These are phyloP conservation scores for Gossypium schwendimanii DNA, from an alignment of 441 rosid genomes.

Conservation along the genomic window DNA sequence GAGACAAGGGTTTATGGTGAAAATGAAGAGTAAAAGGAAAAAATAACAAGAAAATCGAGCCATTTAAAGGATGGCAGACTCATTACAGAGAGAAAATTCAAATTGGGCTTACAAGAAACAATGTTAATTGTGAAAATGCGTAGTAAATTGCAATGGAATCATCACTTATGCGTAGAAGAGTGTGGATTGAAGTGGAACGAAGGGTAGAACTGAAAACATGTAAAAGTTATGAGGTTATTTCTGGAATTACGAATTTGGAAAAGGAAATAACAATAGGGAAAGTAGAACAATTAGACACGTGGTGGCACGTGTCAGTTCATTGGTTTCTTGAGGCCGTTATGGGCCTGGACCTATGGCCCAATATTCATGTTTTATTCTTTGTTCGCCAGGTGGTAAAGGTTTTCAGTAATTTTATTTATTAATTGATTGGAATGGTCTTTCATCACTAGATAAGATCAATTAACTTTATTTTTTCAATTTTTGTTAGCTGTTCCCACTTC, in stretches of 20 bases:
- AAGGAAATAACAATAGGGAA: neutral
- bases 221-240: neutral
- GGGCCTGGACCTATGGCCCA: neutral
- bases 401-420: no score
- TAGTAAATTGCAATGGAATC: neutral
- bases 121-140: neutral
- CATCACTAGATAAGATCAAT: no score
- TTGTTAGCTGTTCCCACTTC: no score
- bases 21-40: constrained; percentile 3
- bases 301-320: neutral
- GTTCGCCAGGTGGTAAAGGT: no score
- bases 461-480: no score
- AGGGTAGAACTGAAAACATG: constrained; percentile 1
- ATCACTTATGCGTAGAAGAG: neutral
- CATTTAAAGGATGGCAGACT: constrained; percentile 20
- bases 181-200: neutral
- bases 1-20: constrained; percentile 4
- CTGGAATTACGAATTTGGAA: neutral
- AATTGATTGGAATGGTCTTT: no score
- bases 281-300: neutral
- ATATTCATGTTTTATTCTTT: neutral
- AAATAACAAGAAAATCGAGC: constrained; percentile 8
- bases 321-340: neutral
- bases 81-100: constrained; percentile 33
- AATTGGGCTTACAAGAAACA: constrained; percentile 13